phyloP scores from a whole-genome alignment of 2,329 filamentous ascomycete species.

The Arthrobotrys sinensis region DNA sequence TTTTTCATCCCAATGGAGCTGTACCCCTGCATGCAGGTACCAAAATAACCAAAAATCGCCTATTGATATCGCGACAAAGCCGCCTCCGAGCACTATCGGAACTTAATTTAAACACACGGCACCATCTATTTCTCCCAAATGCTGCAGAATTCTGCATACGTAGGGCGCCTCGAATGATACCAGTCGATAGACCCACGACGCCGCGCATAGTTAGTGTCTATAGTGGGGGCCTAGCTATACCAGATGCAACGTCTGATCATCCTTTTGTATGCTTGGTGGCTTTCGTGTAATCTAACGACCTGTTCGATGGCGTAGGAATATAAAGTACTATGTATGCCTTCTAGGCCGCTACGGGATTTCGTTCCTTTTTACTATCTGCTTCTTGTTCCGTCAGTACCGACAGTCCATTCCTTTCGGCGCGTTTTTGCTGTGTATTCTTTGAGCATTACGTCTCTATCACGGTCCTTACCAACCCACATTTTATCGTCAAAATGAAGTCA shows the following conservation, averaged over 20 bases:
- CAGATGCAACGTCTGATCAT: slow-evolving; percentile 21
- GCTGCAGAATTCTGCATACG: background rate
- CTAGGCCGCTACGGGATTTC: slow-evolving; percentile 3
- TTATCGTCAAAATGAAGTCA: slow-evolving; percentile 34
- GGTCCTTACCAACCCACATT: slow-evolving; percentile 20
- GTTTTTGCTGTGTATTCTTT: background rate
- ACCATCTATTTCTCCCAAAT: background rate
- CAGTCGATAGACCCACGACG: background rate
- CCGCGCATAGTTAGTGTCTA: slow-evolving; percentile 8
- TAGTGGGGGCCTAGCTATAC: slow-evolving; percentile 7
- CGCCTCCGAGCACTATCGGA: slow-evolving; percentile 29
- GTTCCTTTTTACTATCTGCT: slow-evolving; percentile 3
- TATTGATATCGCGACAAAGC: slow-evolving; percentile 9
- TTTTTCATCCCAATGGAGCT: slow-evolving; percentile 1
- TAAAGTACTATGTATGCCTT: slow-evolving; percentile 18
- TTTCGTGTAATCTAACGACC: slow-evolving; percentile 19
- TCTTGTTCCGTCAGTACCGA: slow-evolving; percentile 20
- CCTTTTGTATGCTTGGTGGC: slow-evolving; percentile 22
- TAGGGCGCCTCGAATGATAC: background rate
- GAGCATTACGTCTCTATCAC: slow-evolving; percentile 24
- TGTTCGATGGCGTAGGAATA: background rate
- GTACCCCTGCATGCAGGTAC: slow-evolving; percentile 30
- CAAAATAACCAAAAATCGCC: slow-evolving; percentile 31
- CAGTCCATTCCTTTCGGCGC: slow-evolving; percentile 25
- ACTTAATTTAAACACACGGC: slow-evolving; percentile 35